Evolutionary conservation across 192 early-diverging fungal species (phyloP), one percentile per base, ranked within the genome.

Genomic region (Coemansia sp.): DNA sequence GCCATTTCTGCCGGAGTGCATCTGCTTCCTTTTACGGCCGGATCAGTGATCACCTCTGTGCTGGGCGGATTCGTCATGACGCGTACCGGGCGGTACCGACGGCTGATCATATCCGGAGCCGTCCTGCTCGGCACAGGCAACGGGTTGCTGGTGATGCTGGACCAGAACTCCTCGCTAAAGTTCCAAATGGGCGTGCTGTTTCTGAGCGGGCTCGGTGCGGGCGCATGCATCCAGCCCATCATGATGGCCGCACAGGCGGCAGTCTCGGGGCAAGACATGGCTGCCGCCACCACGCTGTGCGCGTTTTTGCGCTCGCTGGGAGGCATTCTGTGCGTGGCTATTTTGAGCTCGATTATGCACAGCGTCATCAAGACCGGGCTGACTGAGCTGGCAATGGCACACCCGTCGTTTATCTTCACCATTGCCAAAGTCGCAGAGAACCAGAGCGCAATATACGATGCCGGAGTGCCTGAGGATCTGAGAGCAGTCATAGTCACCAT

Each of bases 1-100:
- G 87, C 94, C 0, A 93, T 88, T 1, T 63, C 78, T 6, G 84
- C 91, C 3, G 94, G 94, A 38, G 50, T 92, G 13, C 77, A 87
- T 39, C 63, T 85, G 42, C 65, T 96, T 46, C 89, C 91, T 0
- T 83, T 88, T 43, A 82, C 93, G 11, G 48, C 86, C 7, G 86
- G 88, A 18, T 77, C 87, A n/a, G 86, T 92, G 23, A 18, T 91
- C 10, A 59, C 86, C 12, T 85, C 84, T 30, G 84, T 96, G 47
- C 15, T 21, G 0, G 80, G 80, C 15, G 94, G 94, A 6, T 73
- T 82, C 10, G 18, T 83, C 16, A 75, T 89, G 50, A 63, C 82
- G 31, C 72, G 82, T 21, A 79, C 79, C 4, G 70, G 84, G 0
- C 46, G 66, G 30, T 90, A 91, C 71, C 66, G 82, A 14, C 71